These are phyloP conservation scores for Iris macrosiphon DNA, from an alignment of 106 monocot genomes.

Conservation along the genomic window DNA sequence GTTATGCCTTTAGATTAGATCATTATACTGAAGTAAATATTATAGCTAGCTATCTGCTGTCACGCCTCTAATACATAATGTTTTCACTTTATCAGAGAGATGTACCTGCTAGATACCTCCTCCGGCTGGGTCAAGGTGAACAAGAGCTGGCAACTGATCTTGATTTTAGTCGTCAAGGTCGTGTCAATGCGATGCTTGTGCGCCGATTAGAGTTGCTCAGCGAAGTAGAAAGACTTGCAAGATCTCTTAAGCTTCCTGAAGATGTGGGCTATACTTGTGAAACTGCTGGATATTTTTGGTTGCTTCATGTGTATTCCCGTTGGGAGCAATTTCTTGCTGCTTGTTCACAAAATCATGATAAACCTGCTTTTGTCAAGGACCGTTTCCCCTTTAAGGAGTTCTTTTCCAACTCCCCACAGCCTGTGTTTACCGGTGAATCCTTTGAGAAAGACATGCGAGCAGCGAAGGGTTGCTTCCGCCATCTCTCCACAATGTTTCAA, in stretches of 20 bases:
- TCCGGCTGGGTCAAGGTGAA: slow-evolving; percentile 96
- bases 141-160: slow-evolving; percentile 99
- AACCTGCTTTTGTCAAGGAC: slow-evolving; percentile 74
- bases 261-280: slow-evolving; percentile 98
- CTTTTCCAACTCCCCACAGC: slow-evolving; percentile 64
- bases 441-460: slow-evolving; percentile 95
- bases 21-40: no score
- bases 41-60: no score
- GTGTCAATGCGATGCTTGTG: slow-evolving; percentile 98
- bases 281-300: slow-evolving; percentile 97
- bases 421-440: slow-evolving; percentile 70
- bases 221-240: slow-evolving; percentile 92
- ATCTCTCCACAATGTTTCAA: slow-evolving; percentile 93
- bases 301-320: slow-evolving; percentile 91
- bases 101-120: slow-evolving; percentile 97
- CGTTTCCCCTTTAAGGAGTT: slow-evolving; percentile 80
- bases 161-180: slow-evolving; percentile 97
- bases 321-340: slow-evolving; percentile 98
- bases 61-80: no score
- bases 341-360: slow-evolving; percentile 66
- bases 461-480: slow-evolving; percentile 90
- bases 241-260: slow-evolving; percentile 83
- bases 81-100: no score
- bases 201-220: slow-evolving; percentile 71
- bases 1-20: no score